A percentile compares a stretch with the other conserved stretches of the same genome.
phyloP scores from a whole-genome alignment of 768 basidiomycete species.

The Sarcodon sp. region DNA sequence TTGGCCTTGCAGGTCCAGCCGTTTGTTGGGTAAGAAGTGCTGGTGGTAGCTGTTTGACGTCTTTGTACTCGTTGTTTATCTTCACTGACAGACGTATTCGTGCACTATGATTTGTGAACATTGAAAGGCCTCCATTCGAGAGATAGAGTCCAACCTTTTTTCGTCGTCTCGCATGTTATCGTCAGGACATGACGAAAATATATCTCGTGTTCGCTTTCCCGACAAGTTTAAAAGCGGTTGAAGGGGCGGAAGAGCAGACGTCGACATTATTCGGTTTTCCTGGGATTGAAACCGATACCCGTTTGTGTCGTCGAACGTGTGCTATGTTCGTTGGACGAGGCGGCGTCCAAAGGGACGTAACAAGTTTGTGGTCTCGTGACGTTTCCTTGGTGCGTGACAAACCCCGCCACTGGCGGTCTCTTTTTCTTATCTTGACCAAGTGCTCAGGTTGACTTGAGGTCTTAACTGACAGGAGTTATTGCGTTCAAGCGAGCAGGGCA shows the following conservation, averaged over 20 bases:
- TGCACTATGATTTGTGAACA: slow-evolving; percentile 27
- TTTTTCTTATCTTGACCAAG: no score
- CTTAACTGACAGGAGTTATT: no score
- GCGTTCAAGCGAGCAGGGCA: no score
- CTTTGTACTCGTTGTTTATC: slow-evolving; percentile 80
- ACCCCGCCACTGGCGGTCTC: no score
- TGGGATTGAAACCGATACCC: background rate
- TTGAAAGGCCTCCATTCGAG: background rate
- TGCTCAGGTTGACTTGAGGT: no score
- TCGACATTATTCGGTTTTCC: slow-evolving; percentile 8
- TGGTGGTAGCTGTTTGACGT: slow-evolving; percentile 76
- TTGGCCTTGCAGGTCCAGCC: slow-evolving; percentile 70
- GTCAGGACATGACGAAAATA: slow-evolving; percentile 56
- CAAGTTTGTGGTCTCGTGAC: no score
- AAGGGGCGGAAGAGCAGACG: slow-evolving; percentile 49
- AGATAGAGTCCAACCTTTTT: slow-evolving; percentile 37
- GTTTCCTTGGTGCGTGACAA: no score
- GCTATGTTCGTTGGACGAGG: no score
- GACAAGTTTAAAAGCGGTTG: slow-evolving; percentile 49
- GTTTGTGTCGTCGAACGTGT: no score
- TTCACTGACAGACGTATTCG: slow-evolving; percentile 70
- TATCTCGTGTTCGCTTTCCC: slow-evolving; percentile 59
- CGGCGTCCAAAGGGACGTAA: no score
- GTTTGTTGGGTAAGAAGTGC: slow-evolving; percentile 72
- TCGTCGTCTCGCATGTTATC: slow-evolving; percentile 55